Evolutionary conservation across 768 basidiomycete genomes (phyloP).

Genomic region (Kwoniella sp.): DNA sequence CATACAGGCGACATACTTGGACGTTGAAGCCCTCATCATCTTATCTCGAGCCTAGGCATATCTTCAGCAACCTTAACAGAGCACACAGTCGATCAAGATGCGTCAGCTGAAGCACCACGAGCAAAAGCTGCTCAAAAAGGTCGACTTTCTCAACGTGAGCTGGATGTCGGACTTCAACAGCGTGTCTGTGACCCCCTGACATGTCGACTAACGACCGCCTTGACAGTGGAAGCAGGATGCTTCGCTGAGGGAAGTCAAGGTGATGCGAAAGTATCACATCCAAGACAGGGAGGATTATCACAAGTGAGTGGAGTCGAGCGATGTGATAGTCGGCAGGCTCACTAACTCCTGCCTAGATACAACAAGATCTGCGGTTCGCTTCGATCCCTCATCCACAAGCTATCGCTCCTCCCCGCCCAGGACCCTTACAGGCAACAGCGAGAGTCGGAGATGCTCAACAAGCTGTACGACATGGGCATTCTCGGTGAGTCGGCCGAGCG

Average conservation of each 20-base stretch:
- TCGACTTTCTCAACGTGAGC: conserved; percentile 88
- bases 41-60: too few relatives aligned
- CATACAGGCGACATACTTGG: background rate
- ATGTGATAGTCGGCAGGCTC: too few relatives aligned
- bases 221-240: conserved; percentile 93
- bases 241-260: conserved; percentile 79
- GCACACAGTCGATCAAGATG: conserved; percentile 52
- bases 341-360: conserved; percentile 56
- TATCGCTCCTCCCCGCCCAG: conserved; percentile 78
- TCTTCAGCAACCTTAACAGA: background rate
- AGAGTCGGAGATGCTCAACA: conserved; percentile 82
- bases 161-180: background rate
- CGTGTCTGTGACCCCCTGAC: too few relatives aligned
- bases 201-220: background rate
- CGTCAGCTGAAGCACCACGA: conserved; percentile 95
- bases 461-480: conserved; percentile 95
- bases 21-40: conserved; percentile 1
- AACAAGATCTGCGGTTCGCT: conserved; percentile 90
- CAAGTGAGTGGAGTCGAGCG: conserved; percentile 58
- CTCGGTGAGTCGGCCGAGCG: conserved; percentile 52
- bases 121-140: conserved; percentile 88
- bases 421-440: conserved; percentile 81
- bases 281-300: conserved; percentile 92
- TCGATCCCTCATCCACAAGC: conserved; percentile 75
- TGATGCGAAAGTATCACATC: conserved; percentile 92